A percentile compares a stretch with the other conserved stretches of the same genome.
Conservation (phyloP, 345 rosid genomes). For the Gossypium australe region DNA sequence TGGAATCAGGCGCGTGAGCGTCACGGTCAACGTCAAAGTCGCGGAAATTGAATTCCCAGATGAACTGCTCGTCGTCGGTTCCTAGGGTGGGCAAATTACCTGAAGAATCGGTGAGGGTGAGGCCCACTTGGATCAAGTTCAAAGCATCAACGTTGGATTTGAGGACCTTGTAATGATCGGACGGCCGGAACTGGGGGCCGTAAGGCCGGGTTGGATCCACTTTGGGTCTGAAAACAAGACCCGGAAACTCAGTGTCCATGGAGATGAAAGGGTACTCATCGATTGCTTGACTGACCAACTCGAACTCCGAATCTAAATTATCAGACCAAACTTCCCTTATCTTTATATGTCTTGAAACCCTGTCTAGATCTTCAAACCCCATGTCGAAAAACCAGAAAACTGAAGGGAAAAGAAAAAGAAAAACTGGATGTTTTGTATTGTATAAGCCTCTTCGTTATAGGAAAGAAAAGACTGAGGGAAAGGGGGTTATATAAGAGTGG, state of each 20-base stretch:
- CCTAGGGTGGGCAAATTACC: conserved; percentile 70
- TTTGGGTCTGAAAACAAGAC: conserved; percentile 42
- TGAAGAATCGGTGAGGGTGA: conserved; percentile 51
- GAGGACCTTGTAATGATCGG: conserved; percentile 56
- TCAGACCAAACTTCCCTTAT: conserved; percentile 73
- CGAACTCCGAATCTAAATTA: conserved; percentile 65
- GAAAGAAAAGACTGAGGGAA: neutral
- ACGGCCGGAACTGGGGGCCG: conserved; percentile 31
- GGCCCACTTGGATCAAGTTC: conserved; percentile 76
- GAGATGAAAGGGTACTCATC: conserved; percentile 62
- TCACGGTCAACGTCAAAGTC: conserved; percentile 67
- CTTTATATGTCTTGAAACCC: conserved; percentile 27
- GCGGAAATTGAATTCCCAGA: conserved; percentile 83
- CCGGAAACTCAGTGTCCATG: conserved; percentile 93
- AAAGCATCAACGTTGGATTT: conserved; percentile 83
- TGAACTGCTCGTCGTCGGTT: conserved; percentile 21
- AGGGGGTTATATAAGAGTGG: neutral
- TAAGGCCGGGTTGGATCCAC: conserved; percentile 18
- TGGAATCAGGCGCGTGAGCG: conserved; percentile 73
- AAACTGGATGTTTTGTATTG: neutral
- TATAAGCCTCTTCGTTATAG: no score
- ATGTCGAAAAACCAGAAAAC: neutral
- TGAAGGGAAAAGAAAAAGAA: neutral
- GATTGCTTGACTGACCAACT: conserved; percentile 45
- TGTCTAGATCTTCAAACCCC: conserved; percentile 14